phyloP scores from a whole-genome alignment of 441 rosid species.

The California macrophylla region DNA sequence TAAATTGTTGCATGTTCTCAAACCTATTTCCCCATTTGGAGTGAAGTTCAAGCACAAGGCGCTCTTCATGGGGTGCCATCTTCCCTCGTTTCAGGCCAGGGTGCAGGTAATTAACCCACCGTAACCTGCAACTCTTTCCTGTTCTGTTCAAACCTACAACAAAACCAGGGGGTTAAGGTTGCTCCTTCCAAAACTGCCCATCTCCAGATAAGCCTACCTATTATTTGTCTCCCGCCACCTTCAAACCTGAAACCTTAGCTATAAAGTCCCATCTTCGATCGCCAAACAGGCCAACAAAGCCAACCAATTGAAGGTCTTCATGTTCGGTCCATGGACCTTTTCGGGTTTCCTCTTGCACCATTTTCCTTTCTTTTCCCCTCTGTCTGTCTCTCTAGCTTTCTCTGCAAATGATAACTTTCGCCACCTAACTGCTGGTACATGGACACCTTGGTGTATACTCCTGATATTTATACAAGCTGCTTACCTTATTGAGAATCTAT shows the following conservation, averaged over 20 bases:
- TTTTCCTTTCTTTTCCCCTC: slow-evolving; percentile 33
- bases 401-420: slow-evolving; percentile 12
- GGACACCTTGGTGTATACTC: slow-evolving; percentile 18
- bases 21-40: slow-evolving; percentile 95
- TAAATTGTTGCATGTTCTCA: slow-evolving; percentile 13
- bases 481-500: slow-evolving; percentile 23
- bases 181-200: slow-evolving; percentile 43
- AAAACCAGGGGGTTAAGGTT: slow-evolving; percentile 50
- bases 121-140: slow-evolving; percentile 96
- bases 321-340: slow-evolving; percentile 98
- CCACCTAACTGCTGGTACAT: slow-evolving; percentile 22
- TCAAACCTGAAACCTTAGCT: slow-evolving; percentile 99
- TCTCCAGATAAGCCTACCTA: slow-evolving; percentile 57
- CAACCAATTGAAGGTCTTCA: slow-evolving; percentile 69
- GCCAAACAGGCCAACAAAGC: slow-evolving; percentile 83
- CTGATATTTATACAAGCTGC: slow-evolving; percentile 33
- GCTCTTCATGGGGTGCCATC: slow-evolving; percentile 87
- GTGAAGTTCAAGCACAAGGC: slow-evolving; percentile 80
- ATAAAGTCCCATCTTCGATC: slow-evolving; percentile 98
- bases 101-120: slow-evolving; percentile 97
- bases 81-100: slow-evolving; percentile 90
- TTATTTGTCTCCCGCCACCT: slow-evolving; percentile 91
- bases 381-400: slow-evolving; percentile 15
- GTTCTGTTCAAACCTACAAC: slow-evolving; percentile 96
- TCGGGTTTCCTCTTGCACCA: slow-evolving; percentile 54